phyloP scores from a whole-genome alignment of 768 basidiomycete species.

The Epithele typhae region DNA sequence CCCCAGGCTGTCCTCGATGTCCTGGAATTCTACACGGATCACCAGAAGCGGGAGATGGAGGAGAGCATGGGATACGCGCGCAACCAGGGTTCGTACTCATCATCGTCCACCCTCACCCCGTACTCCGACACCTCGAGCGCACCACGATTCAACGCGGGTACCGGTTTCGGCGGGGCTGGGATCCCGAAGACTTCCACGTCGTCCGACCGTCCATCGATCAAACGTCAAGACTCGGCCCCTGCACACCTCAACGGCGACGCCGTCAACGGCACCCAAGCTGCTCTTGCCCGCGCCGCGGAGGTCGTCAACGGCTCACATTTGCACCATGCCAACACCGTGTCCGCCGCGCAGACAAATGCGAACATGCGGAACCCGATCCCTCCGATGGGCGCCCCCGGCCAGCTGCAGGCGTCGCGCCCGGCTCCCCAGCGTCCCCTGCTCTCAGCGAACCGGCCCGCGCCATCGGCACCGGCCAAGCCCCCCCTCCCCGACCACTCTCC shows the following conservation, averaged over 20 bases:
- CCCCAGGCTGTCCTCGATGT: slow-evolving; percentile 97
- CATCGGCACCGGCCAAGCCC: slow-evolving; percentile 37
- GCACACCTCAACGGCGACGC: slow-evolving; percentile 28
- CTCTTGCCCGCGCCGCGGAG: slow-evolving; percentile 51
- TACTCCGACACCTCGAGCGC: slow-evolving; percentile 39
- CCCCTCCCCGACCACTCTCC: slow-evolving; percentile 50
- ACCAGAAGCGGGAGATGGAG: slow-evolving; percentile 92
- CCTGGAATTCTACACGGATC: slow-evolving; percentile 97
- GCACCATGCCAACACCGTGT: slow-evolving; percentile 39
- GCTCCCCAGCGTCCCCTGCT: slow-evolving; percentile 68
- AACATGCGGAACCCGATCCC: slow-evolving; percentile 26
- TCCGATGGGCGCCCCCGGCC: slow-evolving; percentile 26
- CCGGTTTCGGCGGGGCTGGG: slow-evolving; percentile 75
- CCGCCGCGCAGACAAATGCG: slow-evolving; percentile 27
- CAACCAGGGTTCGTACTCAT: slow-evolving; percentile 25
- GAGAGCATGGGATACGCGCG: slow-evolving; percentile 41
- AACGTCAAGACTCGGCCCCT: slow-evolving; percentile 46
- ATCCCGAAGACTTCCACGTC: slow-evolving; percentile 40
- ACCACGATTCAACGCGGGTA: slow-evolving; percentile 86
- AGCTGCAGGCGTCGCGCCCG: slow-evolving; percentile 54
- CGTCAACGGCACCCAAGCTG: slow-evolving; percentile 34
- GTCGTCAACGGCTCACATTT: slow-evolving; percentile 52
- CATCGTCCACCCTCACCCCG: slow-evolving; percentile 26
- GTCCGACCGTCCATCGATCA: slow-evolving; percentile 33
- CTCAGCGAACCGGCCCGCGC: slow-evolving; percentile 50